Base-by-base conservation (phyloP, 176 grass and related monocot species). In the Rhynchospora tenuis region DNA sequence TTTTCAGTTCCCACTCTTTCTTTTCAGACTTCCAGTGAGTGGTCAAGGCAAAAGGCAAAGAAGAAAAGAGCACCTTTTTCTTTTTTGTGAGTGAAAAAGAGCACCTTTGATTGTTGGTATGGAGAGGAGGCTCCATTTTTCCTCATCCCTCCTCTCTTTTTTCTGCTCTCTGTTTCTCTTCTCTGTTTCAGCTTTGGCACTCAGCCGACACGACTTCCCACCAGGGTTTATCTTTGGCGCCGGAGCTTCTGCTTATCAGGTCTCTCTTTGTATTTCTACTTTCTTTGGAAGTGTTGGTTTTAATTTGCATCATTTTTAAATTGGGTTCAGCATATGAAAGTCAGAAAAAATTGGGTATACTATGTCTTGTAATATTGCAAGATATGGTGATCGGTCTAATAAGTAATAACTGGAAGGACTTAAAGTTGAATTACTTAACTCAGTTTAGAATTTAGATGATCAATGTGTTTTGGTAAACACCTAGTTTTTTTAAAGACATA, bases 171-270 rank as follows among this genome's bases (percentile, higher is more conserved):
- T 61, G 11, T 65, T 27, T 65, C 29, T 82, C 19, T 64, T 12
- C 43, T 47, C 33, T 66, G 59, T 82, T 82, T 64, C 45, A 1
- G 58, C 62, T 28, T 26, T 81, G 12, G 73, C 60, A 13, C 81
- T 94, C 85, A 89, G 89, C 79, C 79, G 51, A 55, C 43, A 59
- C 3, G 87, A 91, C 65, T 94, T 91, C 83, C 92, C 89, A 0
- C 17, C 69, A 13, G 85, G 87, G 2, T 94, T 94, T 69, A 56
- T 94, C 74, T 94, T 94, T 63, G 92, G 92, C 82, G 89, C 83
- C 79, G 92, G 92, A 67, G 79, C 89, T 70, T 94, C 92, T 1
- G 92, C 92, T 22, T 94, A 89, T 85, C 92, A 94, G 92, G 92
- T 94, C 48, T 72, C 42, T 38, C 59, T 67, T 59, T 19, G 38